phyloP scores from a whole-genome alignment of 352 stramenopile species.

The Phytophthora cryptogea region DNA sequence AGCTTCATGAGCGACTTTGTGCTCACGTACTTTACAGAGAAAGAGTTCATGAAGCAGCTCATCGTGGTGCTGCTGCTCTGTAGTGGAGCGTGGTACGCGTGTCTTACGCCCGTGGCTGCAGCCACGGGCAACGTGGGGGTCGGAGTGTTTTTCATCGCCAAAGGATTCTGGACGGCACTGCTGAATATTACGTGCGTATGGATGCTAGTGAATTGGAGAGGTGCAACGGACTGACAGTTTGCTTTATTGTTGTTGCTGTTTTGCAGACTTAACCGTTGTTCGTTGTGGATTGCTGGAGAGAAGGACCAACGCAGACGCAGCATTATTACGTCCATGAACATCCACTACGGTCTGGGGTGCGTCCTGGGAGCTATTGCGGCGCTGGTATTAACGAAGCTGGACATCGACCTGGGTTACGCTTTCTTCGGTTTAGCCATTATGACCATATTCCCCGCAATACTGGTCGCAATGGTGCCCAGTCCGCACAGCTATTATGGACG shows the following conservation, averaged over 20 bases:
- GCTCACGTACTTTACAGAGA: constrained; percentile 68
- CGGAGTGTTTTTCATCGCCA: constrained; percentile 73
- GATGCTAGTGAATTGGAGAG: not conserved
- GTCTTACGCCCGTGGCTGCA: constrained; percentile 58
- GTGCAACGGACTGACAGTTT: constrained; percentile 4
- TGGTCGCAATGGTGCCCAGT: constrained; percentile 48
- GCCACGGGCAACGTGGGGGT: constrained; percentile 67
- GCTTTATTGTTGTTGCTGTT: constrained; percentile 3
- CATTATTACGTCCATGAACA: constrained; percentile 78
- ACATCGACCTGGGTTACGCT: constrained; percentile 56
- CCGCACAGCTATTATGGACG: constrained; percentile 51
- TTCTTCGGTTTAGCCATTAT: constrained; percentile 61
- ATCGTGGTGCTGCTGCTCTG: constrained; percentile 60
- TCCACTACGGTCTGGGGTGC: constrained; percentile 65
- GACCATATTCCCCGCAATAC: constrained; percentile 44
- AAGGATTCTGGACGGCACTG: constrained; percentile 73
- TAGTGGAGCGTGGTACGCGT: constrained; percentile 71
- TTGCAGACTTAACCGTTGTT: constrained; percentile 65
- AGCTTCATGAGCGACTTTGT: constrained; percentile 83
- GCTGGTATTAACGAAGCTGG: constrained; percentile 51
- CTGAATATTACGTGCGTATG: constrained; percentile 77
- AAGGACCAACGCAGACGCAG: constrained; percentile 70
- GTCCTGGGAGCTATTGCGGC: constrained; percentile 59
- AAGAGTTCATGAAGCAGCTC: constrained; percentile 74
- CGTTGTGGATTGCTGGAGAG: constrained; percentile 69